phyloP scores from a whole-genome alignment of 805 yeast species.

The Wickerhamiella domercqiae region DNA sequence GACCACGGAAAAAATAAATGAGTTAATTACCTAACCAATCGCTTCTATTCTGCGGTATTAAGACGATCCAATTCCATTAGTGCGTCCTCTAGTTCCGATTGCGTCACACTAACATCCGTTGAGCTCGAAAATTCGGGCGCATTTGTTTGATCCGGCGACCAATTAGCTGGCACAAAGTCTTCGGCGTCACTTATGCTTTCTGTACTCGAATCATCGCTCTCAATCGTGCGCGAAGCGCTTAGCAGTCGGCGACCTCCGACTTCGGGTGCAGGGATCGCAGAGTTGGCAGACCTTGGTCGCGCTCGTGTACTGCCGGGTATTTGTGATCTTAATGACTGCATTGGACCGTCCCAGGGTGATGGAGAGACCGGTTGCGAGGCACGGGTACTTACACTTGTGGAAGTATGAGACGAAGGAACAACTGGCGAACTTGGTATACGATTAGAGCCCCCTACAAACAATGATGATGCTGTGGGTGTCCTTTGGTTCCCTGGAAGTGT shows the following conservation, averaged over 20 bases:
- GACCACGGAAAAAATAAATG: no score
- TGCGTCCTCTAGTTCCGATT: conserved; percentile 25
- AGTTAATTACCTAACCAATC: no score
- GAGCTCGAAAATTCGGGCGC: conserved; percentile 4
- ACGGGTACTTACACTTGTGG: not conserved
- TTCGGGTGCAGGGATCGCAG: not conserved
- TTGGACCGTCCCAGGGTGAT: not conserved
- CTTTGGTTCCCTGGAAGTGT: no score
- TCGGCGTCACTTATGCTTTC: not conserved
- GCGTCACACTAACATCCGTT: conserved; percentile 19
- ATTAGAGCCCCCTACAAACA: no score
- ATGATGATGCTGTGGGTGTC: no score
- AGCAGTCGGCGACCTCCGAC: conserved; percentile 10
- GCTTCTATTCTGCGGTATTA: no score
- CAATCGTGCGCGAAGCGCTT: conserved; percentile 7
- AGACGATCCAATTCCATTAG: no score
- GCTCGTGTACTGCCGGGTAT: no score
- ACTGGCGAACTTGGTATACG: not conserved
- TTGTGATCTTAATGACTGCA: no score
- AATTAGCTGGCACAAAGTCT: not conserved
- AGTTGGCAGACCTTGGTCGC: not conserved
- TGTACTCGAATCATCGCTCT: conserved; percentile 1
- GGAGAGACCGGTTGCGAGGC: not conserved
- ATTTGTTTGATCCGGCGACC: not conserved
- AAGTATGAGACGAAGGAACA: not conserved